Evolutionary conservation across 2,329 filamentous ascomycete genomes (phyloP).

Genomic region (Aspergillus pseudoviridinutans): DNA sequence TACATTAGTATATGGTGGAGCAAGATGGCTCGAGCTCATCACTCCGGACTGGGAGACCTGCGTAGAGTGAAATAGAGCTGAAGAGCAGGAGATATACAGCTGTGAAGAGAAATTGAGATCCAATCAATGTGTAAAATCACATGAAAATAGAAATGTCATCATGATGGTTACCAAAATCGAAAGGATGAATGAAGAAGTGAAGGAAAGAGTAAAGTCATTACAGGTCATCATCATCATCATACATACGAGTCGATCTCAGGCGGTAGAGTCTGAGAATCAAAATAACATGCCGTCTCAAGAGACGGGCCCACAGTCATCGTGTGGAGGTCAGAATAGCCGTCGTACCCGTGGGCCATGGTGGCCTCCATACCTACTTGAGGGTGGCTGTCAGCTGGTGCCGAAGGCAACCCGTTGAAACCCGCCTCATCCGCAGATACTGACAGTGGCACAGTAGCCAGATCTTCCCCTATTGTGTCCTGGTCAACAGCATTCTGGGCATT

Average conservation of each 20-base stretch:
- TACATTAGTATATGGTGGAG: background rate
- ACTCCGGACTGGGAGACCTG: background rate
- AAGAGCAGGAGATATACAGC: background rate
- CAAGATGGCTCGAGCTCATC: background rate
- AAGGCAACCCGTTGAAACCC: conserved; percentile 10
- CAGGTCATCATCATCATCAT: conserved; percentile 31
- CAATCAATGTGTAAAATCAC: background rate
- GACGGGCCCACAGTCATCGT: conserved; percentile 31
- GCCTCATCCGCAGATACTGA: conserved; percentile 12
- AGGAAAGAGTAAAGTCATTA: conserved; percentile 7
- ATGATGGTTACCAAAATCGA: conserved; percentile 1
- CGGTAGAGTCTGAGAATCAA: conserved; percentile 29
- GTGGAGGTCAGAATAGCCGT: conserved; percentile 21
- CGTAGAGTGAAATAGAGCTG: background rate
- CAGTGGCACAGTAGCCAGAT: conserved; percentile 11
- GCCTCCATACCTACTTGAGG: conserved; percentile 24
- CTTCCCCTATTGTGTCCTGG: conserved; percentile 20
- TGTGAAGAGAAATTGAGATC: conserved; percentile 3
- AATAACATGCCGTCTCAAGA: conserved; percentile 29
- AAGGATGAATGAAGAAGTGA: conserved; percentile 5
- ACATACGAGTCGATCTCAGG: conserved; percentile 36
- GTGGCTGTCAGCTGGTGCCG: conserved; percentile 15
- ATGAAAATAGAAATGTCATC: background rate
- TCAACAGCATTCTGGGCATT: conserved; percentile 27
- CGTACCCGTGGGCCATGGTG: conserved; percentile 26